These are phyloP conservation scores for Phytophthora hybrid DNA, from an alignment of 352 stramenopile species.

Conservation along the genomic window DNA sequence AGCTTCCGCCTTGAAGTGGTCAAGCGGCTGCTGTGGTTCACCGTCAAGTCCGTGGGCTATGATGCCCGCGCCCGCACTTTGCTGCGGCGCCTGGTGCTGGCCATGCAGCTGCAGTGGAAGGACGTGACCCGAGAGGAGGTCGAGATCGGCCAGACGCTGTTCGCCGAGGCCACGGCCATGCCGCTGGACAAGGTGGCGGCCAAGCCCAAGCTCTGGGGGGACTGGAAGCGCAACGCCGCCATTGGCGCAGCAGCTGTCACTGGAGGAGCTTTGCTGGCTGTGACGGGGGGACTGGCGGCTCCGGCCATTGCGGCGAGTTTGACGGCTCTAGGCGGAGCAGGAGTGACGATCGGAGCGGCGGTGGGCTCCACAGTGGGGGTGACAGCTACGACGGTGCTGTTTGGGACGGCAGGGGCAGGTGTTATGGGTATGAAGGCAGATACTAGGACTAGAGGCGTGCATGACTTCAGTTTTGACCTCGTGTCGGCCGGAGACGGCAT, in stretches of 20 bases:
- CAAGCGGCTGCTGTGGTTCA: conserved; percentile 83
- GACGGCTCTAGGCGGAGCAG: conserved; percentile 66
- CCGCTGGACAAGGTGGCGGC: conserved; percentile 66
- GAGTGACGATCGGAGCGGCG: conserved; percentile 65
- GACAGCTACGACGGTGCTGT: conserved; percentile 79
- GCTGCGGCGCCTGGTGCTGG: conserved; percentile 51
- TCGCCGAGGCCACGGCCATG: conserved; percentile 78
- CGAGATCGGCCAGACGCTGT: conserved; percentile 71
- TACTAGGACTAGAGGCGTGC: conserved; percentile 71
- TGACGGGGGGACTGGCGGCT: conserved; percentile 75
- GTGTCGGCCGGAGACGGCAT: conserved; percentile 83
- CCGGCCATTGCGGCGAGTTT: conserved; percentile 72
- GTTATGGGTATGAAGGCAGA: conserved; percentile 87
- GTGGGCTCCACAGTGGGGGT: conserved; percentile 63
- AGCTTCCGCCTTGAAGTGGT: conserved; percentile 69
- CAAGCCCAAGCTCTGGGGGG: conserved; percentile 61
- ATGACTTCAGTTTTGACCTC: conserved; percentile 87
- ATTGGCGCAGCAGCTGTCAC: conserved; percentile 80
- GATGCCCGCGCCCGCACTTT: conserved; percentile 73
- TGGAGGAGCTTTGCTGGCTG: conserved; percentile 72
- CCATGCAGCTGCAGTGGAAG: conserved; percentile 65
- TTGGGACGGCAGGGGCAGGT: conserved; percentile 81
- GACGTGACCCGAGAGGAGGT: conserved; percentile 78
- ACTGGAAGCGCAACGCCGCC: conserved; percentile 82
- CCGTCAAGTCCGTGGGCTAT: conserved; percentile 79